phyloP scores from a whole-genome alignment of 495 filamentous ascomycete species.

The Lasiosphaeria ovina region DNA sequence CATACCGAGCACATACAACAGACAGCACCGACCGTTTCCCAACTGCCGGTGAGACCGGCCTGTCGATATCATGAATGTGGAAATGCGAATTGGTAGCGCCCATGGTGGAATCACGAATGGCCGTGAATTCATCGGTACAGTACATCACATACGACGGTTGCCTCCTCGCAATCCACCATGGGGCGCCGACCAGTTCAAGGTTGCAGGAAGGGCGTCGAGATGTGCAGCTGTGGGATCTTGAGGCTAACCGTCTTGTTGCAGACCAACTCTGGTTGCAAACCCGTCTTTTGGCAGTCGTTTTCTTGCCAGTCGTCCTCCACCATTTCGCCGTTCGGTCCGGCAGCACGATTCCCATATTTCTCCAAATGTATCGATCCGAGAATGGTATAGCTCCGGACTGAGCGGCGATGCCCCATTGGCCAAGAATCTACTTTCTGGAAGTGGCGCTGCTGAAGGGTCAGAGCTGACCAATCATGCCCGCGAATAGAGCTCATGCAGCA shows the following conservation, averaged over 20 bases:
- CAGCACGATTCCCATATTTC: background rate
- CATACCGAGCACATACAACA: background rate
- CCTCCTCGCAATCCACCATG: no score
- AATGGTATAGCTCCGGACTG: constrained; percentile 23
- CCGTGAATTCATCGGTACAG: no score
- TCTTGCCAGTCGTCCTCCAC: no score
- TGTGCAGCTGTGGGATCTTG: no score
- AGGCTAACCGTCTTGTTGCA: no score
- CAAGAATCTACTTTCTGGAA: background rate
- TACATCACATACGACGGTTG: no score
- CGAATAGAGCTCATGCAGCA: background rate
- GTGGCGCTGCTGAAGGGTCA: constrained; percentile 28
- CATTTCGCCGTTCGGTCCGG: background rate
- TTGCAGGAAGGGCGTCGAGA: no score
- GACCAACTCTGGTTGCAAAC: no score
- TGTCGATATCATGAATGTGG: background rate
- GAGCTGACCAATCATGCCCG: constrained; percentile 10
- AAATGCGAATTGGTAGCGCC: no score
- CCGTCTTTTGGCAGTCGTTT: no score
- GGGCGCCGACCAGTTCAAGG: no score
- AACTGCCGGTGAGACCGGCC: background rate
- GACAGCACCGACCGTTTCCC: background rate
- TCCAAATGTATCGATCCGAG: constrained; percentile 18
- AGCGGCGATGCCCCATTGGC: constrained; percentile 19
- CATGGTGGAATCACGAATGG: no score